Evolutionary conservation across 1,284 basidiomycete species (phyloP), one percentile per base, ranked within the genome.

Genomic region (Thelephora terrestris): DNA sequence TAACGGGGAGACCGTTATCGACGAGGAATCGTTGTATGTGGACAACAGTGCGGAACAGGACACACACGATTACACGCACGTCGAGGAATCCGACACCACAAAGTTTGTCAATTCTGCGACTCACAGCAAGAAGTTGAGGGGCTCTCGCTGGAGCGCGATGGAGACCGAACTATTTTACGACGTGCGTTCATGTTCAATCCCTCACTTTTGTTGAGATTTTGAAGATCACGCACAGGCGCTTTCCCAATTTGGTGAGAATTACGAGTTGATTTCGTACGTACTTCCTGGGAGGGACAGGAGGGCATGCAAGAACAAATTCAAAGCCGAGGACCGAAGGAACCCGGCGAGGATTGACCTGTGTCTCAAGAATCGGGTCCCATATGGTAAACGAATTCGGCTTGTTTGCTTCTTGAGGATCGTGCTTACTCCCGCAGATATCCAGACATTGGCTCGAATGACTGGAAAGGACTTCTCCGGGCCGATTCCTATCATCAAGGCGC

Each of bases 261-360:
- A 93, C 59, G 91, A 94, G 61, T 77, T 94, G 50, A 91, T 94
- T 49, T 85, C 91, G 2, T 82, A 83, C 52, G 74, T 92, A 9
- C 74, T 94, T 32, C 89, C 90, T 24, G 83, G 84, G 16, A 81
- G 91, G n/a, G 85, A 88, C 58, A 75, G 91, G 16, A 87, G 85
- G 56, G 81, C 89, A 42, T 92, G 92, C 65, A 91, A 91, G 66
- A 85, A 85, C 58, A 95, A 95, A 63, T 94, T 91, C 71, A 91
- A 87, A 57, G 73, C 79, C 0, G 91, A 94, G 63, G 91, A 94
- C 61, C 86, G 79, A 65, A 79, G 75, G 58, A 83, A 91, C 59
- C 73, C 81, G 23, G 72, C 69, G 17, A 72, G 83, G 40, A 85
- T 88, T 50, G 80, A 77, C 48, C 71, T 75, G 51, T 83, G 75